Base-by-base conservation (phyloP, 345 rosid species). In the Aethionema arabicum region DNA sequence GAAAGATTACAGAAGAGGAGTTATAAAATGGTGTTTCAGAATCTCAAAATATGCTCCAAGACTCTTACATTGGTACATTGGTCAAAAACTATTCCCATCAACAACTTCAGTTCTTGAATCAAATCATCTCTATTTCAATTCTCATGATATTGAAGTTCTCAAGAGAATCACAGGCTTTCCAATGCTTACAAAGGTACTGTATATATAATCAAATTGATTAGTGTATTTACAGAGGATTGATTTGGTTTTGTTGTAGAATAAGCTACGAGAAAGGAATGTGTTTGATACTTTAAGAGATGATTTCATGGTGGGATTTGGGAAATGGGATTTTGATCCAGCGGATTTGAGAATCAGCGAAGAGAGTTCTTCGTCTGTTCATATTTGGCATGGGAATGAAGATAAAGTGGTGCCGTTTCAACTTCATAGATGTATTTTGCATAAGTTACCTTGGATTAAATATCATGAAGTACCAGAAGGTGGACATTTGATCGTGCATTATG, bases 391-490 rank as follows among this genome's bases (percentile, higher is more conserved):
- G 14, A 47, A 52, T 10, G 82, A 82, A 69, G 95, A 87, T 61
- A 87, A 76, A 73, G 80, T 87, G 11, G 88, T 87, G 21, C 86
- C 95, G 2, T 73, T 44, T 56, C 79, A 87, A 62, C 85, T 84
- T 36, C 88, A 84, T 56, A 68, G 88, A 39, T 79, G 33, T 63
- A 69, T 84, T 16, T 66, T 80, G 1, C 44, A 13, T 21, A 82
- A 77, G 70, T 72, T 84, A n/a, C 83, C 85, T 2, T 87, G 95
- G 90, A 82, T 84, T 51, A 74, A 55, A 49, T 82, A 87, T 33
- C 95, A 87, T 49, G 95, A 87, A 65, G 74, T 87, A 40, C 76
- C 79, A 14, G 77, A 72, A 10, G 95, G 95, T 11, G 95, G 95
- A 7, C 95, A 87, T 65, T 57, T 87, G 63, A 76, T 84, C 52